phyloP scores from a whole-genome alignment of 2,329 filamentous ascomycete species.

The Trichoderma oligosporum region DNA sequence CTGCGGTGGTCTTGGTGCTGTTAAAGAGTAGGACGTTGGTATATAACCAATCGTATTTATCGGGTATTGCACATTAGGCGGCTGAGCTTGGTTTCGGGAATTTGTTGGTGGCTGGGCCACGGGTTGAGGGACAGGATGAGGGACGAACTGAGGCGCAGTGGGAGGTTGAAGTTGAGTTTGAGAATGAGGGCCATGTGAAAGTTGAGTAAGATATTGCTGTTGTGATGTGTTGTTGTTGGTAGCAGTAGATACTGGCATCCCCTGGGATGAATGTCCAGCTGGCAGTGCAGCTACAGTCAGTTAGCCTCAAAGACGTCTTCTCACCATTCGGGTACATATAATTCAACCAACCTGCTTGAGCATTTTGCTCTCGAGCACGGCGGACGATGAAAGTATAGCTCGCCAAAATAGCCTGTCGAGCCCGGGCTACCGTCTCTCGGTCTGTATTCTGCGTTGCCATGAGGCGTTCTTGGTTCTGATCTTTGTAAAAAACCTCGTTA shows the following conservation, averaged over 20 bases:
- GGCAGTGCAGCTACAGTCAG: neutral
- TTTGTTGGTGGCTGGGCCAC: neutral
- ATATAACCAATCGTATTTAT: no score
- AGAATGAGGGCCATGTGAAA: neutral
- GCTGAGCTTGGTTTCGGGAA: neutral
- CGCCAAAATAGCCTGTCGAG: neutral
- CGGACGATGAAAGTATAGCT: neutral
- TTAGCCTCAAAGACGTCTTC: neutral
- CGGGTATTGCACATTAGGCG: neutral
- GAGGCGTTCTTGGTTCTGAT: conserved; percentile 25
- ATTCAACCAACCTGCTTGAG: conserved; percentile 1
- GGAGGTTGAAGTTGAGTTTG: neutral
- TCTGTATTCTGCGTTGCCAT: neutral
- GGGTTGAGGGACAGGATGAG: neutral
- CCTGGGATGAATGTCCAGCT: neutral
- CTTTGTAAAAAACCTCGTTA: conserved; percentile 26
- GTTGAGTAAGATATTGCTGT: neutral
- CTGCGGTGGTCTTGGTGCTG: neutral
- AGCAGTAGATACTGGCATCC: neutral
- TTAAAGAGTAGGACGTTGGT: neutral
- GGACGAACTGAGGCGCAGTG: no score
- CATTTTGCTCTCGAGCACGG: neutral
- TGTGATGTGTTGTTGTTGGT: neutral
- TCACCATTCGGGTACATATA: neutral
- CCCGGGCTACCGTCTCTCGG: neutral